phyloP scores from a whole-genome alignment of 371 early-diverging fungal species.

The Circinella minor region DNA sequence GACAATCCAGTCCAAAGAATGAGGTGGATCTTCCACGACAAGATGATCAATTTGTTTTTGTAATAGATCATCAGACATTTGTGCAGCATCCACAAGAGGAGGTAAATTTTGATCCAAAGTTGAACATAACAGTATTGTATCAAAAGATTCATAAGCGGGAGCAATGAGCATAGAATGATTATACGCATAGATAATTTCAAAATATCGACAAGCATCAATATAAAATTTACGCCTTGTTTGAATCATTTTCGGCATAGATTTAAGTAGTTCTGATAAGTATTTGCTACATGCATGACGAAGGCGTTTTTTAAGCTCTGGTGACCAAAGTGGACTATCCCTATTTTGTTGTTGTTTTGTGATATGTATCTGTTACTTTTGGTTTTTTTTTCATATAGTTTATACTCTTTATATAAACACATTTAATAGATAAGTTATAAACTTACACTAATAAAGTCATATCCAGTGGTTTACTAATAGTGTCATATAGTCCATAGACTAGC shows the following conservation, averaged over 20 bases:
- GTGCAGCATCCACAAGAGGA: conserved; percentile 5
- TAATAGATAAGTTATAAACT: neutral
- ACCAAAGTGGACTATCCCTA: conserved; percentile 11
- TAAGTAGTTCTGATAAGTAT: conserved; percentile 1
- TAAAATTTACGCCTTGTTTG: conserved; percentile 3
- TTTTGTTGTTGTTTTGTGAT: neutral
- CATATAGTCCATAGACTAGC: neutral
- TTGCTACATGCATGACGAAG: neutral
- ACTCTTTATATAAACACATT: neutral
- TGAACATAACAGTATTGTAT: neutral
- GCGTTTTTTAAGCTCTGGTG: conserved; percentile 2
- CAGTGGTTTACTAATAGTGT: conserved; percentile 11
- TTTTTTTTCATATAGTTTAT: neutral
- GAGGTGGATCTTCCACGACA: neutral
- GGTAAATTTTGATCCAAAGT: conserved; percentile 15
- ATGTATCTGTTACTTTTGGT: neutral
- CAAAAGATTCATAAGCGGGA: neutral
- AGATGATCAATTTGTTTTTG: conserved; percentile 3
- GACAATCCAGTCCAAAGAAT: neutral
- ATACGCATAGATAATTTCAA: conserved; percentile 7
- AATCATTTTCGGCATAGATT: neutral
- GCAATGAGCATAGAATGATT: neutral
- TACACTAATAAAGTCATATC: conserved; percentile 11
- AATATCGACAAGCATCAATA: neutral
- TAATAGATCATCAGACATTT: conserved; percentile 7